Conservation (phyloP, 2,329 filamentous ascomycete genomes). For the Colletotrichum sidae region DNA sequence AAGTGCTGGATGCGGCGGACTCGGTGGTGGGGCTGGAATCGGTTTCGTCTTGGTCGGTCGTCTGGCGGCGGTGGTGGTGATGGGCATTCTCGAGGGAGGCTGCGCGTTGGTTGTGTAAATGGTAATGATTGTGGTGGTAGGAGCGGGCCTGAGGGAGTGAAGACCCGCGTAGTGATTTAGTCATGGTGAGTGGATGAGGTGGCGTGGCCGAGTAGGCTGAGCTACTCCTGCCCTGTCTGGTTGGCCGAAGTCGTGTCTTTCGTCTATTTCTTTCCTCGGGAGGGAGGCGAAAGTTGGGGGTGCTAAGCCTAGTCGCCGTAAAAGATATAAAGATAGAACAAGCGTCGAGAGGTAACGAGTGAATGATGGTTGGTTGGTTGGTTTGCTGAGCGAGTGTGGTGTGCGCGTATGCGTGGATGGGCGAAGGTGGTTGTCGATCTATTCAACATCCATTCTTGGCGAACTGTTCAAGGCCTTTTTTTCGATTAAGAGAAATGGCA, state of each 20-base stretch:
- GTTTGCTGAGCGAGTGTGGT: slow-evolving; percentile 29
- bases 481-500: slow-evolving; percentile 21
- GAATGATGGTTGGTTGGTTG: slow-evolving; percentile 23
- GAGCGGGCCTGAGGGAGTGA: slow-evolving; percentile 61
- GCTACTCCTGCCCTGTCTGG: slow-evolving; percentile 22
- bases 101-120: slow-evolving; percentile 43
- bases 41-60: slow-evolving; percentile 42
- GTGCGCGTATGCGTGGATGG: slow-evolving; percentile 11
- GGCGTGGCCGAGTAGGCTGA: slow-evolving; percentile 36
- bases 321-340: slow-evolving; percentile 26
- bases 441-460: slow-evolving; percentile 37
- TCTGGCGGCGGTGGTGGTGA: slow-evolving; percentile 43
- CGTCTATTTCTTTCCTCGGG: slow-evolving; percentile 18
- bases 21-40: slow-evolving; percentile 31
- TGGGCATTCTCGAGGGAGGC: slow-evolving; percentile 42
- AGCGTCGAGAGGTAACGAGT: slow-evolving; percentile 28
- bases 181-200: slow-evolving; percentile 56
- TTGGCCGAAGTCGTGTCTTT: slow-evolving; percentile 11
- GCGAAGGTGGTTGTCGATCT: slow-evolving; percentile 28
- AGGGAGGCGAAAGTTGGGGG: slow-evolving; percentile 32
- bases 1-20: slow-evolving; percentile 37
- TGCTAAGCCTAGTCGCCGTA: slow-evolving; percentile 11
- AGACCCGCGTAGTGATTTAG: slow-evolving; percentile 57
- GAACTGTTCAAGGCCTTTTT: slow-evolving; percentile 24
- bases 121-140: slow-evolving; percentile 48